These are phyloP conservation scores for Vitis hybrid DNA, from an alignment of 177 flowering plant species.

Conservation along the genomic window DNA sequence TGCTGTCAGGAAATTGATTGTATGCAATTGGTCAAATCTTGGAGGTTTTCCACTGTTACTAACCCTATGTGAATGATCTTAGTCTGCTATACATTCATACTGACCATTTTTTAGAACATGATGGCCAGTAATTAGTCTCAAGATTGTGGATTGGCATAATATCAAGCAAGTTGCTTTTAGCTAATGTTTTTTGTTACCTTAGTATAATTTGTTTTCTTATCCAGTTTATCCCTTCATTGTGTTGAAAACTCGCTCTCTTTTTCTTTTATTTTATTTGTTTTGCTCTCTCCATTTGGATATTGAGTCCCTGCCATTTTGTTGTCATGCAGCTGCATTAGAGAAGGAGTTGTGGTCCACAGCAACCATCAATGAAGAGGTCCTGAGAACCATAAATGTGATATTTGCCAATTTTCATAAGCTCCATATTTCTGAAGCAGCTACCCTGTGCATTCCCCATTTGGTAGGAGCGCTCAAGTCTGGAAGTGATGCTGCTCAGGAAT, in stretches of 20 bases:
- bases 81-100: not conserved
- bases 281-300: not conserved
- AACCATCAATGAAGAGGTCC: conserved; percentile 72
- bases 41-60: not conserved
- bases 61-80: not conserved
- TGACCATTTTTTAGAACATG: not conserved
- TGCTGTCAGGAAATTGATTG: too few species aligned
- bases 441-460: conserved; percentile 81
- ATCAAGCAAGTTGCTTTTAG: not conserved
- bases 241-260: not conserved
- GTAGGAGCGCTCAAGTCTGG: conserved; percentile 79
- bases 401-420: conserved; percentile 81
- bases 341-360: conserved; percentile 73
- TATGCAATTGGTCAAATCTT: not conserved
- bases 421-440: conserved; percentile 81
- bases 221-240: not conserved
- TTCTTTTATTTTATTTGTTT: not conserved
- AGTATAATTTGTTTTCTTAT: not conserved
- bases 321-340: conserved; percentile 79
- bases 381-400: conserved; percentile 73
- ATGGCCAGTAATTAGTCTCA: not conserved
- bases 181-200: not conserved
- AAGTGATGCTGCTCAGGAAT: conserved; percentile 73
- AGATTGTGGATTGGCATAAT: too few species aligned
- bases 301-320: not conserved